Conservation (phyloP, 306 rosid species). For the Hippophae rhamnoides region DNA sequence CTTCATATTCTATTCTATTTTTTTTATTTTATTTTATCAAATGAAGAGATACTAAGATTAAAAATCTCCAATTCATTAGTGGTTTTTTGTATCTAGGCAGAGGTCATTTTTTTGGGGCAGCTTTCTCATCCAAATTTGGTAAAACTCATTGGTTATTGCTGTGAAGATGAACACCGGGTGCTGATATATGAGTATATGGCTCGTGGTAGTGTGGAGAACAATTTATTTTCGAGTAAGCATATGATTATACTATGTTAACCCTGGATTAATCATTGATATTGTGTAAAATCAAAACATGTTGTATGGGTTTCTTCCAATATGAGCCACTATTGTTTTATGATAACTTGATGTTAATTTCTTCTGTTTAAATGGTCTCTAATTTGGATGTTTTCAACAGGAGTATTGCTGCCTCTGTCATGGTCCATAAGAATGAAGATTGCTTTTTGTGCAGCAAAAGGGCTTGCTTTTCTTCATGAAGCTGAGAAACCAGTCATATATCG, state of each 20-base stretch:
- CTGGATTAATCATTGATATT: background rate
- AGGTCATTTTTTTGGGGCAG: conserved; percentile 97
- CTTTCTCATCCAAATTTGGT: conserved; percentile 98
- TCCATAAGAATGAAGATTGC: conserved; percentile 96
- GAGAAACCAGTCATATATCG: conserved; percentile 96
- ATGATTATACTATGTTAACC: background rate
- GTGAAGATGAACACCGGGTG: conserved; percentile 89
- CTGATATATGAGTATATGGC: conserved; percentile 88
- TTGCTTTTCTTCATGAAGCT: conserved; percentile 96
- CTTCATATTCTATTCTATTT: conserved; percentile 13
- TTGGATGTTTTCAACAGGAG: conserved; percentile 37
- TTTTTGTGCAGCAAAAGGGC: conserved; percentile 90
- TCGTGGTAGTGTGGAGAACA: conserved; percentile 90
- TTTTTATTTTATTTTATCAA: too few relatives aligned
- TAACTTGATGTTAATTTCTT: too few relatives aligned
- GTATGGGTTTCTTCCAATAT: background rate
- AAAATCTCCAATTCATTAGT: conserved; percentile 18
- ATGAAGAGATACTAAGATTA: too few relatives aligned
- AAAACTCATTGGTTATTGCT: conserved; percentile 88
- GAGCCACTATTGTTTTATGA: background rate
- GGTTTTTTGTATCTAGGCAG: conserved; percentile 65
- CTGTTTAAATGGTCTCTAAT: background rate
- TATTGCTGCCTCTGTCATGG: conserved; percentile 92
- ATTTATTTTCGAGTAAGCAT: conserved; percentile 72
- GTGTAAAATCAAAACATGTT: too few relatives aligned